Evolutionary conservation across 129 eudicot species (phyloP).

Genomic region (Silybum marianum): DNA sequence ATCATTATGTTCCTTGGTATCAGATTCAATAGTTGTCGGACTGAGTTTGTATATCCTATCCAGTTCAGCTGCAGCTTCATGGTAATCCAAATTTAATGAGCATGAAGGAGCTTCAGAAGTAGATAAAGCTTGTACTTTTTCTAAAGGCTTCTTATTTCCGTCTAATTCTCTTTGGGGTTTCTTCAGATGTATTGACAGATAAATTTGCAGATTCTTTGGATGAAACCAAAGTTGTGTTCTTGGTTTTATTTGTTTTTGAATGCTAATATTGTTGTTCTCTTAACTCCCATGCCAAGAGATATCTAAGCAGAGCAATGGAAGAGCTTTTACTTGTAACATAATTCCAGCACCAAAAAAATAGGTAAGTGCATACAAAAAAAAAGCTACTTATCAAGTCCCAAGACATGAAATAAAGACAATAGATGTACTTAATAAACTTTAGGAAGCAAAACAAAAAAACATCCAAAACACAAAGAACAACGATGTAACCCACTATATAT

Average conservation of each 20-base stretch:
- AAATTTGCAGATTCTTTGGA: constrained; percentile 57
- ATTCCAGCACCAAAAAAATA: no score
- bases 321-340: not conserved
- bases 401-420: no score
- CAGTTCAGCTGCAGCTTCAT: constrained; percentile 86
- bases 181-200: constrained; percentile 56
- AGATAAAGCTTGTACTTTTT: constrained; percentile 62
- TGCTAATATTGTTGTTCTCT: constrained; percentile 48
- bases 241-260: constrained; percentile 68
- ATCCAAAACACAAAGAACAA: no score
- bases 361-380: no score
- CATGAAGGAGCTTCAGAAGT: constrained; percentile 57
- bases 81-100: constrained; percentile 66
- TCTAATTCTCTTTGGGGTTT: constrained; percentile 56
- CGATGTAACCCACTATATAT: no score
- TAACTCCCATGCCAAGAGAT: constrained; percentile 86
- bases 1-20: constrained; percentile 35
- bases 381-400: no score
- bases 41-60: constrained; percentile 73
- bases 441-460: no score
- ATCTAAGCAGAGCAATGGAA: constrained; percentile 7
- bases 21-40: constrained; percentile 46
- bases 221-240: constrained; percentile 51
- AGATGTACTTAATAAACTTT: no score
- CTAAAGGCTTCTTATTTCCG: constrained; percentile 46